phyloP scores from a whole-genome alignment of 805 yeast species.

The Saccharomycopsis schoenii region DNA sequence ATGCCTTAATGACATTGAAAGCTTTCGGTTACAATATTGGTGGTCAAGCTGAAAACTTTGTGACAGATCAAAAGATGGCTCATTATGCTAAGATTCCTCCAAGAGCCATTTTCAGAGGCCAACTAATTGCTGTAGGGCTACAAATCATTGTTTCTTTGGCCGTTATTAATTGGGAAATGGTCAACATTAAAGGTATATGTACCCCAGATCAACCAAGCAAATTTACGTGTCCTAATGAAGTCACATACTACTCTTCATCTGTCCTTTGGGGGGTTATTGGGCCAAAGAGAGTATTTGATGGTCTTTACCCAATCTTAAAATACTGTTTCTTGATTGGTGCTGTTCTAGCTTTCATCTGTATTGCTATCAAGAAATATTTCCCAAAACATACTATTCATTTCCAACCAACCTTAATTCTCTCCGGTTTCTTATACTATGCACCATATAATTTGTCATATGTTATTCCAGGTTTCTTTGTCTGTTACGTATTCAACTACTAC shows the following conservation, averaged over 20 bases:
- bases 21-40: slow-evolving; percentile 50
- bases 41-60: slow-evolving; percentile 53
- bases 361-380: slow-evolving; percentile 23
- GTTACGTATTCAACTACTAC: slow-evolving; percentile 38
- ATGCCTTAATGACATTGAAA: slow-evolving; percentile 42
- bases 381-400: slow-evolving; percentile 27
- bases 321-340: slow-evolving; percentile 57
- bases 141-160: slow-evolving; percentile 27
- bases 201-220: slow-evolving; percentile 27
- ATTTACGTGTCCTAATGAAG: slow-evolving; percentile 32
- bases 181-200: slow-evolving; percentile 29
- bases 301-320: slow-evolving; percentile 49
- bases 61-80: slow-evolving; percentile 45
- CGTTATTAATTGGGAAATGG: slow-evolving; percentile 29
- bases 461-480: slow-evolving; percentile 24
- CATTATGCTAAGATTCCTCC: slow-evolving; percentile 55
- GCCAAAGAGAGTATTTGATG: slow-evolving; percentile 44
- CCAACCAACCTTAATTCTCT: slow-evolving; percentile 42
- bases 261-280: slow-evolving; percentile 48
- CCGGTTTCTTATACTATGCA: slow-evolving; percentile 40
- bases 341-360: slow-evolving; percentile 26
- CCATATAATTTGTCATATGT: slow-evolving; percentile 40
- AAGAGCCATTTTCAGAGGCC: slow-evolving; percentile 43
- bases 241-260: slow-evolving; percentile 41
- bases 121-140: slow-evolving; percentile 26